Base-by-base conservation (phyloP, 495 filamentous ascomycete genomes). In the Aeminium ludgeri region DNA sequence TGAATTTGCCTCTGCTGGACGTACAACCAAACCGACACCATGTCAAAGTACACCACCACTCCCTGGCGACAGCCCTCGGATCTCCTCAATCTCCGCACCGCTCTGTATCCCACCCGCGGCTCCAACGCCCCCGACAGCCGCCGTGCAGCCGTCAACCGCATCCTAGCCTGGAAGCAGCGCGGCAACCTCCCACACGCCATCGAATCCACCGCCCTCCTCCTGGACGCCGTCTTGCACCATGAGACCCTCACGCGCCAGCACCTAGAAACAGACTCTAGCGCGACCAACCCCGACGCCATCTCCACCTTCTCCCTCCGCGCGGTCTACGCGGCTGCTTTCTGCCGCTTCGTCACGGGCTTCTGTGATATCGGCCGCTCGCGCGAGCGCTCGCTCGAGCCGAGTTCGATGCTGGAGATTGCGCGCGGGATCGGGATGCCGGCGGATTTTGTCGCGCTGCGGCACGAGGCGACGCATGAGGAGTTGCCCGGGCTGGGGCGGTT, bases 401-500 rank as follows among this genome's bases (percentile, higher is more conserved):
- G 73, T 53, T 77, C 76, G 53, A 94, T 95, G 86, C 86, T 84
- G 56, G 66, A 74, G 23, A 66, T 86, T 10, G 86, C 86, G 1
- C 67, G 72, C 49, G 74, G 74, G 38, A 66, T 89, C 13, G 79
- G 76, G 0, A 65, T 95, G 16, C 84, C 86, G 3, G 74, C 76
- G 6, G 75, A 80, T 0, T 89, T 93, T 56, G 86, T 95, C 28
- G 86, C 93, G 60, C 63, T 94, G 38, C 68, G 87, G 13, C 87
- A 96, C 53, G 78, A 89, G 56, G 81, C 81, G 25, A 89, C 84
- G 29, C 87, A 96, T 57, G 80, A 85, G 47, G 79, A 84, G 51
- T 61, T 93, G 40, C 86, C 87, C 0, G 72, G 74, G 0, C 60
- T 95, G 38, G 60, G 68, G 6, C 71, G 82, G 19, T 60, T 95